Evolutionary conservation across 257 asterid species (phyloP).

Genomic region (Henckelia pumila): DNA sequence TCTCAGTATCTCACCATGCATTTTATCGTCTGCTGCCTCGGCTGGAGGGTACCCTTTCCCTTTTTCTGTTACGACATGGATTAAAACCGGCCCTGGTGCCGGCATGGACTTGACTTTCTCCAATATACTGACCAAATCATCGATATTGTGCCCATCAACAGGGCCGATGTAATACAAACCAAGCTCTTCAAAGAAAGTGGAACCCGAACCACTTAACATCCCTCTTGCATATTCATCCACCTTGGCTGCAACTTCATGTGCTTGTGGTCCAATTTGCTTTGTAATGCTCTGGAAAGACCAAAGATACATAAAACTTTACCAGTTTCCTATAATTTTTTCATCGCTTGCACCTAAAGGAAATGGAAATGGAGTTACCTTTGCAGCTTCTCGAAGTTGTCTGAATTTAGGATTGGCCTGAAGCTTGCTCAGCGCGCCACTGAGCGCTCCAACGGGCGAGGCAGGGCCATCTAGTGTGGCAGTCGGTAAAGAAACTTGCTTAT

Average conservation of each 20-base stretch:
- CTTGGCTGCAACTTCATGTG: slow-evolving; percentile 80
- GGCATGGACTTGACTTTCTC: slow-evolving; percentile 62
- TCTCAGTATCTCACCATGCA: slow-evolving; percentile 57
- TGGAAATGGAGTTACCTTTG: slow-evolving; percentile 41
- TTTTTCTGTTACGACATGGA: slow-evolving; percentile 71
- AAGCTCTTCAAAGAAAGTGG: slow-evolving; percentile 75
- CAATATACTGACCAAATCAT: slow-evolving; percentile 55
- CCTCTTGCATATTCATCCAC: slow-evolving; percentile 86
- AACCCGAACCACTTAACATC: slow-evolving; percentile 70
- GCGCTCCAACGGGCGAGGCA: slow-evolving; percentile 70
- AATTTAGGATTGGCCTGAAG: slow-evolving; percentile 73
- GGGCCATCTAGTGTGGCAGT: slow-evolving; percentile 78
- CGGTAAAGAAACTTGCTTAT: slow-evolving; percentile 74
- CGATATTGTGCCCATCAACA: slow-evolving; percentile 67
- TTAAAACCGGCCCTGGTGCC: slow-evolving; percentile 76
- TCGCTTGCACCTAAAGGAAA: background rate
- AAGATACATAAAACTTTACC: background rate
- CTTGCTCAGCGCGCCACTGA: slow-evolving; percentile 61
- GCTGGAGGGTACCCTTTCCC: slow-evolving; percentile 85
- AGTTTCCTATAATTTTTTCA: background rate
- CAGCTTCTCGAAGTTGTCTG: slow-evolving; percentile 77
- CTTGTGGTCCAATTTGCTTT: slow-evolving; percentile 72
- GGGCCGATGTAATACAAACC: slow-evolving; percentile 82
- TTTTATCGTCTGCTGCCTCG: slow-evolving; percentile 67
- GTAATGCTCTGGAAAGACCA: slow-evolving; percentile 46